Evolutionary conservation across 805 yeast genomes (phyloP), one percentile per base, ranked within the genome.

Genomic region (Lachancea fermentati): DNA sequence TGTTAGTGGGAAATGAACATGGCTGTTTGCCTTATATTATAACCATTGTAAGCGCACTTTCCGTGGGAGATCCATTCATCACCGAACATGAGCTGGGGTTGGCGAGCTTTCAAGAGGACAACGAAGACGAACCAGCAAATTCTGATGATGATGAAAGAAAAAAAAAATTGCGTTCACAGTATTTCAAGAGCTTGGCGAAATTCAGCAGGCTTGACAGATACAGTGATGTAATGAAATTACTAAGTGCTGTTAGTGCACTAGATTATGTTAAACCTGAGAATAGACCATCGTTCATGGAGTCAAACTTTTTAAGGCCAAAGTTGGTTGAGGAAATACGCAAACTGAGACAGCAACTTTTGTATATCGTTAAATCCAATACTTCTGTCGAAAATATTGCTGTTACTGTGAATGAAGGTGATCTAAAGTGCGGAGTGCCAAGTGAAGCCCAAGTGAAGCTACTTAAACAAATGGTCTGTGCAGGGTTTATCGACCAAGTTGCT

Each of bases 31-130:
- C 94, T 0, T 91, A 85, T 55, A 73, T 93, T n/a, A 78, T 93
- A 34, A 93, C 97, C 0, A 72, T 93, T 39, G 97, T 93, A 1
- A 83, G 97, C 24, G 95, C 88, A 0, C 65, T 93, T 24, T 81
- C 97, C 0, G 97, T 93, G 32, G 97, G 97, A 4, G 95, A 89
- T 54, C 96, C 95, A 12, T 88, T 87, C 51, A 62, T 85, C 25
- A 72, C 71, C 30, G 95, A 84, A 56, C 75, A 74, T 47, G 96
- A 85, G 54, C 58, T 85, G 8, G 91, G 93, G 1, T 66, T 82
- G 19, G 57, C 50, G 31, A 47, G 57, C 33, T 45, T 55, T 15
- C 61, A 57, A 1, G 62, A 53, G 3, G 60, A 48, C 5, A 64
- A 58, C 9, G 63, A 63, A 3, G 50, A 47, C n/a, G 46, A 46